Conservation (phyloP, 768 basidiomycete genomes). For the Pulveroboletus sp. region DNA sequence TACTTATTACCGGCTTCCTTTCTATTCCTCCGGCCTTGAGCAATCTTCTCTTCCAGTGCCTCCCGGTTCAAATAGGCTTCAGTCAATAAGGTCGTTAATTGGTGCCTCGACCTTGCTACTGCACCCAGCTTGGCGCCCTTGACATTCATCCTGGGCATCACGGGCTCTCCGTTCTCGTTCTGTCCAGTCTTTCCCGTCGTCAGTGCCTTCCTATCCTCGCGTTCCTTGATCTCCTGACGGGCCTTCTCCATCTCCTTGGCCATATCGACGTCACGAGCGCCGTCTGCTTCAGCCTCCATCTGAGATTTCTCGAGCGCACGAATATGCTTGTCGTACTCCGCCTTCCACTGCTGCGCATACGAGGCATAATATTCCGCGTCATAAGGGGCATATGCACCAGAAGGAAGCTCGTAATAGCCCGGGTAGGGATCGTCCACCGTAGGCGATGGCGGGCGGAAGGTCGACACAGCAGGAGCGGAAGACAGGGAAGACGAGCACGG, state of each 20-base stretch:
- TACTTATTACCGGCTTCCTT: conserved; percentile 93
- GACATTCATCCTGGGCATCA: conserved; percentile 78
- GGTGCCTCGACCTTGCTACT: conserved; percentile 69
- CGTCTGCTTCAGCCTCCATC: conserved; percentile 37
- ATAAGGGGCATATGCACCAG: conserved; percentile 73
- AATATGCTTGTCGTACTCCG: conserved; percentile 65
- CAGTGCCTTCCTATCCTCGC: conserved; percentile 71
- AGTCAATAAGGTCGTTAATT: conserved; percentile 72
- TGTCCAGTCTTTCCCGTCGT: conserved; percentile 51
- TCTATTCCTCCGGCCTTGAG: conserved; percentile 74
- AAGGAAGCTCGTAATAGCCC: conserved; percentile 81
- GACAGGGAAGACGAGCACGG: conserved; percentile 58
- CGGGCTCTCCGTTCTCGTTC: conserved; percentile 39
- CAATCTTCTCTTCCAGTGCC: conserved; percentile 76
- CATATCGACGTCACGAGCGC: conserved; percentile 60
- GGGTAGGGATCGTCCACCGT: conserved; percentile 74
- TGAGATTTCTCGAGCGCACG: conserved; percentile 75
- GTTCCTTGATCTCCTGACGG: conserved; percentile 66
- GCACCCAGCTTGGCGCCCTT: conserved; percentile 69
- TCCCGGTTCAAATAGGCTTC: conserved; percentile 85
- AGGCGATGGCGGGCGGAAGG: conserved; percentile 69
- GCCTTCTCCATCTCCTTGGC: conserved; percentile 74
- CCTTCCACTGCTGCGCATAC: conserved; percentile 69
- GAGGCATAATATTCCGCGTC: conserved; percentile 64
- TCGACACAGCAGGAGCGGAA: conserved; percentile 65